phyloP scores from a whole-genome alignment of 75 land plant species.

The Selaginella tamariscina region DNA sequence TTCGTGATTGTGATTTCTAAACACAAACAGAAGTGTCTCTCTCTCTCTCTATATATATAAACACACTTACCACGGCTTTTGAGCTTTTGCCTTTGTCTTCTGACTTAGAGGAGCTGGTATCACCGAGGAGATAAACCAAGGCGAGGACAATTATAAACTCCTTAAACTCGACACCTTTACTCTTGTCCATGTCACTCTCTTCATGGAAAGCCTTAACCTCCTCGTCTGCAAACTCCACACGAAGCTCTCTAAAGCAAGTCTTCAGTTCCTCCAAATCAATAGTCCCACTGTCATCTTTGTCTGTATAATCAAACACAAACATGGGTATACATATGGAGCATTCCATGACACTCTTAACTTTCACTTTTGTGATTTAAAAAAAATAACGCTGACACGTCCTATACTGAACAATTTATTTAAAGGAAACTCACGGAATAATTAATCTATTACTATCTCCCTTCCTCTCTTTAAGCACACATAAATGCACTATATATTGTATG shows the following conservation, averaged over 20 bases:
- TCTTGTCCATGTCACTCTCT: slow-evolving; percentile 83
- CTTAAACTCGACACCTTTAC: slow-evolving; percentile 80
- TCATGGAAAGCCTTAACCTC: slow-evolving; percentile 71
- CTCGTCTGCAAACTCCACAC: slow-evolving; percentile 50
- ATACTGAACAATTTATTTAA: too few relatives aligned
- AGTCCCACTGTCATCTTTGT: slow-evolving; percentile 72
- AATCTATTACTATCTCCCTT: too few relatives aligned
- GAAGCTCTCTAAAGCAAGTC: slow-evolving; percentile 59
- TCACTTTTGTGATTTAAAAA: too few relatives aligned
- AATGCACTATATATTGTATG: too few relatives aligned
- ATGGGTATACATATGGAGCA: too few relatives aligned
- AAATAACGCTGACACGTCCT: too few relatives aligned
- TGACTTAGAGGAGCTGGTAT: not conserved
- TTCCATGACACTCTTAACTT: too few relatives aligned
- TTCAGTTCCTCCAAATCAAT: slow-evolving; percentile 74
- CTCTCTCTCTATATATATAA: not conserved
- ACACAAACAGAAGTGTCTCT: slow-evolving; percentile 20
- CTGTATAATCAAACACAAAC: slow-evolving; percentile 28
- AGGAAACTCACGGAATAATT: too few relatives aligned
- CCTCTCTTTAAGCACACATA: too few relatives aligned
- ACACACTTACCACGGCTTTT: not conserved
- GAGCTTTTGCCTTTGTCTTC: not conserved
- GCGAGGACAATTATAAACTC: slow-evolving; percentile 93
- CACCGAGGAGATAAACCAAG: slow-evolving; percentile 73
- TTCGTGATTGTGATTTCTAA: slow-evolving; percentile 56